Base-by-base conservation (phyloP, 2,329 filamentous ascomycete species). In the Madurella fahalii region DNA sequence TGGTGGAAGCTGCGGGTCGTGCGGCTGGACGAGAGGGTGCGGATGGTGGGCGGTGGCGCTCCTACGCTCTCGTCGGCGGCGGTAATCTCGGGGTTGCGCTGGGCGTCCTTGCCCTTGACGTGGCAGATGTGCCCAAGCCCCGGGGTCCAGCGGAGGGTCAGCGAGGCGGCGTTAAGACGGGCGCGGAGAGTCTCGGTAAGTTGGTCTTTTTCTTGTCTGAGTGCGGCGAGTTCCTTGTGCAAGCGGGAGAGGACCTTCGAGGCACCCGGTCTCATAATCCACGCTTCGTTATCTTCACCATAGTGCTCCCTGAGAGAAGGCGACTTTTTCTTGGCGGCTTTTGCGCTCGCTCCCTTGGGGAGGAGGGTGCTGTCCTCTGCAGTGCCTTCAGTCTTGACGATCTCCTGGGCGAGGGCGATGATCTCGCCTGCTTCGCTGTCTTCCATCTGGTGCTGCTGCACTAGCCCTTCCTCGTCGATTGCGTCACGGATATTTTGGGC, bases 391-490 rank as follows among this genome's bases (percentile, higher is more conserved):
- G 80, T 78, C 25, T 78, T 75, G 17, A 90, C 77, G 11, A 93
- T 81, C 53, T 87, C 80, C 66, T 91, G 82, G 5, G 90, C 90
- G 46, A 95, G 75, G 1, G 82, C 81, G 20, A 89, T 81, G 63
- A 94, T 84, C 57, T 86, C 82, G 17, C 79, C 82, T 0, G 85
- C 84, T 59, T 89, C 84, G 50, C 80, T 83, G 57, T 93, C 85
- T 62, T 94, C 85, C 1, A 86, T 79, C 37, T 86, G 82, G 64
- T 96, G 92, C 64, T 89, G 86, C 61, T 89, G 84, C 15, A 85
- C 78, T n/a, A 97, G 75, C 0, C 91, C 90, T 59, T 96, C 92
- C 71, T 97, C 94, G 64, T 99, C 94, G 54, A 99, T 95, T 4
- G 93, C 86, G 2, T 81, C 76, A 47, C 81, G 74, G 55, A 99